Percentiles rank a stretch among this genome's conserved stretches.
Conservation (phyloP, 495 filamentous ascomycete species). For the Opeltia flavorubescens region DNA sequence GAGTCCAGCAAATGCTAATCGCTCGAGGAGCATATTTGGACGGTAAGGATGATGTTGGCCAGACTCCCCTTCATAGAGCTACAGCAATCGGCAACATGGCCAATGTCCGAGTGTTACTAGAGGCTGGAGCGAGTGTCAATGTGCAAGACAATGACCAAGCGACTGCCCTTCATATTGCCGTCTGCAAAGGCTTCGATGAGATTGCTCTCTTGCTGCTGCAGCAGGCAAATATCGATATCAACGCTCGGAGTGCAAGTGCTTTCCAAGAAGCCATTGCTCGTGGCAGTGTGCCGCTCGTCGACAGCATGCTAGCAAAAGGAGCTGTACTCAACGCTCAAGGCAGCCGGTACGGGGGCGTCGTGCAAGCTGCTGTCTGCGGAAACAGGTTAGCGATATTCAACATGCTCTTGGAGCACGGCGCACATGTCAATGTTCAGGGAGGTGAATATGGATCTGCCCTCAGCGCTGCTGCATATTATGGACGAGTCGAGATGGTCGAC, state of each 20-base stretch:
- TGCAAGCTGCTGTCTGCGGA: neutral
- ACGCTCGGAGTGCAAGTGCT: neutral
- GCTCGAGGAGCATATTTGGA: conserved; percentile 1
- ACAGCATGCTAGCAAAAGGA: neutral
- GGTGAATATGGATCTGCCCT: no score
- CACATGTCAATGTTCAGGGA: no score
- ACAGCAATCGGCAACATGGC: neutral
- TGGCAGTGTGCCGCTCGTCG: neutral
- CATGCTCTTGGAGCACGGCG: no score
- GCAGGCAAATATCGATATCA: neutral
- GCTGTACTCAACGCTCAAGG: conserved; percentile 4
- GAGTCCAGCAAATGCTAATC: neutral
- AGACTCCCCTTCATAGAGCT: neutral
- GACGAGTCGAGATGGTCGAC: no score
- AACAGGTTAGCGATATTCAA: conserved; percentile 11
- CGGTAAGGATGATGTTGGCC: neutral
- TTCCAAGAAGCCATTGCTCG: conserved; percentile 1
- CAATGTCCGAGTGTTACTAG: neutral
- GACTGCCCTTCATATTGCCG: neutral
- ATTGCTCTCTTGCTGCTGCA: conserved; percentile 1
- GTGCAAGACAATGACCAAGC: conserved; percentile 1
- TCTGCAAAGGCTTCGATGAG: no score
- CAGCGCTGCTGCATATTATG: no score
- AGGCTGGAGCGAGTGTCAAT: neutral
- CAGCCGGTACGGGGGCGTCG: neutral